Conservation (phyloP, 2,329 filamentous ascomycete genomes). For the Amphichorda felina region DNA sequence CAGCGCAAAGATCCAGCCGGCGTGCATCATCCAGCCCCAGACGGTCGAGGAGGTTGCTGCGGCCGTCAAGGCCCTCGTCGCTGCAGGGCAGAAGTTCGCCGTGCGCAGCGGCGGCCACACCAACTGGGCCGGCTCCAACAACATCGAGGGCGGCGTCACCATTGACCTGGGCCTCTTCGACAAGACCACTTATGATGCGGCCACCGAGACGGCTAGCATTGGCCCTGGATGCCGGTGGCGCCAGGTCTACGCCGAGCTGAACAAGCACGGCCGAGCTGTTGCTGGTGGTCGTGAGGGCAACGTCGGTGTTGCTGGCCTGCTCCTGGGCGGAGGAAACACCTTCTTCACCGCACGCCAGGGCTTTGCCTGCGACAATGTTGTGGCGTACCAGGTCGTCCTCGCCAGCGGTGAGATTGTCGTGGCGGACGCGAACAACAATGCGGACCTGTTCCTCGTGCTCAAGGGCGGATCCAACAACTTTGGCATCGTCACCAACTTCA, state of each 20-base stretch:
- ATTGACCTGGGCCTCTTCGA: conserved; percentile 1
- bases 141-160: conserved; percentile 5
- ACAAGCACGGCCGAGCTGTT: conserved; percentile 22
- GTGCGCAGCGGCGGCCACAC: conserved; percentile 5
- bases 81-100: conserved; percentile 1
- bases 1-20: conserved; percentile 4
- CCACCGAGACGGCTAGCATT: neutral
- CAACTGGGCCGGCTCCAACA: conserved; percentile 4
- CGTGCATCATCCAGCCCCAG: conserved; percentile 5
- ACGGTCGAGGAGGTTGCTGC: conserved; percentile 4
- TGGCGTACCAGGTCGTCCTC: conserved; percentile 34
- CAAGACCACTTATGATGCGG: neutral
- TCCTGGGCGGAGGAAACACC: conserved; percentile 14
- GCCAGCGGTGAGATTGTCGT: conserved; percentile 29
- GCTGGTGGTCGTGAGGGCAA: conserved; percentile 28
- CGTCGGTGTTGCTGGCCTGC: conserved; percentile 16
- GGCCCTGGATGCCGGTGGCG: neutral
- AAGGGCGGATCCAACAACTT: conserved; percentile 9
- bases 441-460: conserved; percentile 6
- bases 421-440: conserved; percentile 15
- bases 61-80: conserved; percentile 2
- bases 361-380: conserved; percentile 32
- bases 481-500: conserved; percentile 18
- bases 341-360: conserved; percentile 22
- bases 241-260: conserved; percentile 5